Evolutionary conservation across 1,139 yeast species (phyloP).

Genomic region (Geotrichum fermentans): DNA sequence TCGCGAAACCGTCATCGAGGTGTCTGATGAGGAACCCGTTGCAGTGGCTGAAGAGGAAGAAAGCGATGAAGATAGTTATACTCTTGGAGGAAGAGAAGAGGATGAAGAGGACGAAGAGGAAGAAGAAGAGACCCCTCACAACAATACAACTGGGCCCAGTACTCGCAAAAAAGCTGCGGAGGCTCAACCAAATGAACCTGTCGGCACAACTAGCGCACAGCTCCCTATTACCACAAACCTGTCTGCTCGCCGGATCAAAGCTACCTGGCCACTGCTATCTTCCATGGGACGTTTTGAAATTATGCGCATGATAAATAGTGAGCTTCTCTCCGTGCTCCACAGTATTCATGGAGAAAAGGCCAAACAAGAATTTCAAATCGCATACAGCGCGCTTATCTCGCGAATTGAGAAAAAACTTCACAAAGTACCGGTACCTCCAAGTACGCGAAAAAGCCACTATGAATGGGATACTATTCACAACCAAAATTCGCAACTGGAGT

Average conservation of each 20-base stretch:
- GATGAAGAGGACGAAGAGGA: no score
- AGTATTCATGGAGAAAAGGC: slow-evolving; percentile 22
- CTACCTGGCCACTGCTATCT: slow-evolving; percentile 25
- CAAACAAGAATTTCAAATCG: slow-evolving; percentile 16
- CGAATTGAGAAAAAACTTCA: slow-evolving; percentile 19
- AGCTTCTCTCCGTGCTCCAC: slow-evolving; percentile 23
- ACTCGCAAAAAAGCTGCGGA: no score
- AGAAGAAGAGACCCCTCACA: no score
- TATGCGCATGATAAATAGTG: slow-evolving; percentile 21
- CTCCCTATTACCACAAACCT: slow-evolving; percentile 15
- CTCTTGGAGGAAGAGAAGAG: no score
- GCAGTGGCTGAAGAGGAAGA: no score
- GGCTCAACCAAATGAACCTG: no score
- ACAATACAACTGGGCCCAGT: no score
- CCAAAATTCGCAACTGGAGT: slow-evolving; percentile 25
- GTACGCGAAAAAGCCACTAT: slow-evolving; percentile 25
- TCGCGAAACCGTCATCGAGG: no score
- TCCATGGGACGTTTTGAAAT: slow-evolving; percentile 24
- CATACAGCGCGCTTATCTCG: slow-evolving; percentile 1
- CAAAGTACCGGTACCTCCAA: slow-evolving; percentile 26
- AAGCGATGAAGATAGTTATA: no score
- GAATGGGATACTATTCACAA: slow-evolving; percentile 22
- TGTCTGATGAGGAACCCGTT: no score
- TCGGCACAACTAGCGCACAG: no score
- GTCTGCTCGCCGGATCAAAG: slow-evolving; percentile 20